Base-by-base conservation (phyloP, 495 filamentous ascomycete species). In the Glonium stellatum region DNA sequence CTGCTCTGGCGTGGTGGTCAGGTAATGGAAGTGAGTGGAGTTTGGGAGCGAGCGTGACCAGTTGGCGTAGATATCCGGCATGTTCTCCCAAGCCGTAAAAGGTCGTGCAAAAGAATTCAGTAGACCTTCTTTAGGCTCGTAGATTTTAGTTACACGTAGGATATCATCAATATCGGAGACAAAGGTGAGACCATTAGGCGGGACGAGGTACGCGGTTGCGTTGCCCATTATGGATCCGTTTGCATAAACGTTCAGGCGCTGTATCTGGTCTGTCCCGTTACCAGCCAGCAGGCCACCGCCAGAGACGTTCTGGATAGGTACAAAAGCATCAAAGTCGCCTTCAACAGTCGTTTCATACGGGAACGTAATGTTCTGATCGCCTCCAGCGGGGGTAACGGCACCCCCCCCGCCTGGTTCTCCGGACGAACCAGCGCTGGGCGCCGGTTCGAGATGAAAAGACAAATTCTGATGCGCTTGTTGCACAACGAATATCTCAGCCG, bases 1-100 rank as follows among this genome's bases (percentile, higher is more conserved):
- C 70, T 92, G 88, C 71, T 92, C 87, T 0, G 88, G 88, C 1
- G 88, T 91, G 0, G 88, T 92, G 9, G 87, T 91, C 27, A 92
- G 79, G 70, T 92, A 92, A 71, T 91, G 87, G 75, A 90, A 92
- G 69, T 90, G 88, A 62, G 84, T 75, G 63, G 82, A 67, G 64
- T 85, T 71, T 1, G 78, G 77, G n/a, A 86, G 73, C 36, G 71
- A 76, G 12, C 69, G 69, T 0, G 81, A 82, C 84, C 84, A 87
- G 58, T 87, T 84, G 36, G 80, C 77, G 70, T 89, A 88, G 61
- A 87, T 81, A 5, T 80, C 80, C 0, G 88, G 87, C 88, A 91
- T 92, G 68, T 92, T 83, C 73, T 86, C 71, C 88, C 88, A 92
- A 0, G 81, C 78, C 0, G 73, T 77, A 72, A 86, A 91, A 0